Evolutionary conservation across 2,329 filamentous ascomycete genomes (phyloP).

Genomic region (Ophiocordyceps camponoti-leonardi): DNA sequence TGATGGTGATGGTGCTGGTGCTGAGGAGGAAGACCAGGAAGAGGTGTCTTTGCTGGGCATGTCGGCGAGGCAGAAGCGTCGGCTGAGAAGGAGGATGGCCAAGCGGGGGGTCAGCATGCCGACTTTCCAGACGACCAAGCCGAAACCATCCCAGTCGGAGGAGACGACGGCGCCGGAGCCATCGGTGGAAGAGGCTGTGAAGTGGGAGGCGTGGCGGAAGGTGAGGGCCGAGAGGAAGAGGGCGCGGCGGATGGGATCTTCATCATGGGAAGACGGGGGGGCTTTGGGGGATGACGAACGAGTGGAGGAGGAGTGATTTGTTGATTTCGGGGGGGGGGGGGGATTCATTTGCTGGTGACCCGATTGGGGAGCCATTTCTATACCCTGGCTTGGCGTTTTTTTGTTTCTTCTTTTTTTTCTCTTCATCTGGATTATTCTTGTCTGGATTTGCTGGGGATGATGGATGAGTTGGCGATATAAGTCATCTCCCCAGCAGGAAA

Average conservation of each 20-base stretch:
- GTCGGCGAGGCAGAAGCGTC: slow-evolving; percentile 27
- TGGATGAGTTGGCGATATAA: background rate
- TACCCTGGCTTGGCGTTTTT: background rate
- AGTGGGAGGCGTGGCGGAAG: slow-evolving; percentile 26
- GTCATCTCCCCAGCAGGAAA: background rate
- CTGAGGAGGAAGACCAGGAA: no score
- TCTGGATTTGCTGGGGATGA: background rate
- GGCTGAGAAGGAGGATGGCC: slow-evolving; percentile 30
- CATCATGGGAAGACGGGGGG: background rate
- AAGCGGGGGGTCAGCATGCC: slow-evolving; percentile 18
- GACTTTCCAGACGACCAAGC: no score
- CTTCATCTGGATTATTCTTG: background rate
- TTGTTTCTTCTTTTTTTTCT: background rate
- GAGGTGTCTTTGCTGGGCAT: slow-evolving; percentile 24
- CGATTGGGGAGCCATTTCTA: no score
- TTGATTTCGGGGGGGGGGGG: background rate
- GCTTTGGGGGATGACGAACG: background rate
- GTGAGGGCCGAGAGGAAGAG: slow-evolving; percentile 22
- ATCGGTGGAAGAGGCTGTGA: slow-evolving; percentile 22
- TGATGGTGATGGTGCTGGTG: no score
- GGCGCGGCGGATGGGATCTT: slow-evolving; percentile 13
- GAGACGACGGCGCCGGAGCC: slow-evolving; percentile 12
- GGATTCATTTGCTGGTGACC: no score
- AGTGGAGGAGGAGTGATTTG: background rate
- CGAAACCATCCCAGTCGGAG: slow-evolving; percentile 13